Evolutionary conservation across 2,329 filamentous ascomycete genomes (phyloP).

Genomic region (Raffaelea albimanens): DNA sequence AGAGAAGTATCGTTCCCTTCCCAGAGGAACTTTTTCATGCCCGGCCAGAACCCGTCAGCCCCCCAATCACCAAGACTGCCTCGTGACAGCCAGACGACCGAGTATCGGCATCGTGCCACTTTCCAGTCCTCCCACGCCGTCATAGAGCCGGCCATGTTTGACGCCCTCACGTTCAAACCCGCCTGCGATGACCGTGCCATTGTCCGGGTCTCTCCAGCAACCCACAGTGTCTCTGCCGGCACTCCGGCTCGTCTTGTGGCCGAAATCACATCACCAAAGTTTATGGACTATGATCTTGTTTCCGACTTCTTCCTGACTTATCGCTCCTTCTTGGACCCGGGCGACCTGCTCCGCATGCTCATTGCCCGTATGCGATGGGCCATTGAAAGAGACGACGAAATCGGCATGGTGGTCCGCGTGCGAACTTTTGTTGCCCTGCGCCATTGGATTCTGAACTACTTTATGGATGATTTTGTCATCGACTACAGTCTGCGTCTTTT

Average conservation of each 20-base stretch:
- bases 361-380: conserved; percentile 84
- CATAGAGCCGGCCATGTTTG: conserved; percentile 71
- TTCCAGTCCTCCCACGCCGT: conserved; percentile 39
- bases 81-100: neutral
- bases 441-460: conserved; percentile 98
- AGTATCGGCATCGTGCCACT: conserved; percentile 14
- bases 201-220: conserved; percentile 63
- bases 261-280: conserved; percentile 91
- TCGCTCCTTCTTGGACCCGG: conserved; percentile 70
- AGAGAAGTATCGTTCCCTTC: conserved; percentile 13
- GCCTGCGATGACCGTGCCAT: conserved; percentile 68
- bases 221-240: conserved; percentile 66
- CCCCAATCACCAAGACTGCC: neutral
- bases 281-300: conserved; percentile 92
- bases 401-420: conserved; percentile 88
- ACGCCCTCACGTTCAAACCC: conserved; percentile 69
- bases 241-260: conserved; percentile 86
- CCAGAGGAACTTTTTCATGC: conserved; percentile 3
- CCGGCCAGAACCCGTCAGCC: neutral
- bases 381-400: conserved; percentile 67
- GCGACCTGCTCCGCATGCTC: conserved; percentile 72
- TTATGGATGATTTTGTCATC: conserved; percentile 82
- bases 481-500: conserved; percentile 63
- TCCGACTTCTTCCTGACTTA: conserved; percentile 98
- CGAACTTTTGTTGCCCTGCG: conserved; percentile 89